Conservation (phyloP, 106 monocot species). For the Chionographis japonica region DNA sequence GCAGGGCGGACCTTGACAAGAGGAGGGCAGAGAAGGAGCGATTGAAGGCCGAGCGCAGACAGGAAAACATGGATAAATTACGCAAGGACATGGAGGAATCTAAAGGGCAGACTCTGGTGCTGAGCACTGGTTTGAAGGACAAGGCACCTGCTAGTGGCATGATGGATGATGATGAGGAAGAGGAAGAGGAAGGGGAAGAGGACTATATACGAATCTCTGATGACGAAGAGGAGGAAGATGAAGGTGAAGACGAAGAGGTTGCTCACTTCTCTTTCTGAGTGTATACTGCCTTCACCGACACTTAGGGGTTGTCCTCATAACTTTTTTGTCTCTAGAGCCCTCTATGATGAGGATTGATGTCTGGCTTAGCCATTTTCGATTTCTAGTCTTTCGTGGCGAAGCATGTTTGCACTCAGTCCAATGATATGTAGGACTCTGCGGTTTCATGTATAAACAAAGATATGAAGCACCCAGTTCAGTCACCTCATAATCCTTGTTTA, state of each 20-base stretch:
- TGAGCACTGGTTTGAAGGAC: constrained; percentile 85
- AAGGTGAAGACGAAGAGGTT: constrained; percentile 84
- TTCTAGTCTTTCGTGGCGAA: no score
- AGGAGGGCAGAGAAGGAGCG: constrained; percentile 80
- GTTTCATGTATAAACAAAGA: no score
- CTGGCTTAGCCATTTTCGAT: no score
- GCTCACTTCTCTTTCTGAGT: constrained; percentile 65
- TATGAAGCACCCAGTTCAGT: no score
- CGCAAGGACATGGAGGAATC: constrained; percentile 79
- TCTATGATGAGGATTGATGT: no score
- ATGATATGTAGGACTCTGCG: no score
- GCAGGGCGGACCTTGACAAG: constrained; percentile 90
- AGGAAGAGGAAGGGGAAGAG: constrained; percentile 38
- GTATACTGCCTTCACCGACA: background rate
- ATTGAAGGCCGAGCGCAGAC: constrained; percentile 59
- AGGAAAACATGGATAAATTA: constrained; percentile 76
- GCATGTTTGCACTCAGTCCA: no score
- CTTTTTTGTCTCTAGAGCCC: no score
- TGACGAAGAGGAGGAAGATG: constrained; percentile 67
- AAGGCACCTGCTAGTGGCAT: constrained; percentile 27
- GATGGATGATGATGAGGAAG: constrained; percentile 59
- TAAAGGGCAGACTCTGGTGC: constrained; percentile 75
- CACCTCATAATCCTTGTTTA: no score
- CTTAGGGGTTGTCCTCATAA: no score
- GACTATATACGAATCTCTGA: constrained; percentile 36